Base-by-base conservation (phyloP, 2,329 filamentous ascomycete species). In the Diaporthe batatas region DNA sequence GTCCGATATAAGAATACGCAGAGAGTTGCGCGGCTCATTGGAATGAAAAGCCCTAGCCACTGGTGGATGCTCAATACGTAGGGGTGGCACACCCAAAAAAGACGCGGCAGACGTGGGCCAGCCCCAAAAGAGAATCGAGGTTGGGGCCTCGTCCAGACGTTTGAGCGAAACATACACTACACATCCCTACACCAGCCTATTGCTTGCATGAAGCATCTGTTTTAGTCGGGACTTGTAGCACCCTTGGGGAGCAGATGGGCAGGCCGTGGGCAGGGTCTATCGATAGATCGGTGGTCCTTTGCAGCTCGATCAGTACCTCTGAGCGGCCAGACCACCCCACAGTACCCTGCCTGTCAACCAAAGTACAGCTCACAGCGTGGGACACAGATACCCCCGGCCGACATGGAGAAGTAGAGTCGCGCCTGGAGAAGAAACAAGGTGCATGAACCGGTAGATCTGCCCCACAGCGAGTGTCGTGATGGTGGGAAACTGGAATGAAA, bases 121-220 rank as follows among this genome's bases (percentile, higher is more conserved):
- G 39, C 36, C 72, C 57, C 57, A 44, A 47, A 36, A 68, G 54
- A 72, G 62, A 55, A 64, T 54, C 55, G 67, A 71, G 68, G 51
- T 65, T 65, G 72, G 59, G 49, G 49, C 72, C 39, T 18, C 47
- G 58, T 67, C 72, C n/a, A 73, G 67, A 64, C 55, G 70, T 65
- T 70, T 62, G 58, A 58, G 70, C 64, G 70, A 74, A 72, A 72
- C 73, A 74, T 72, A 70, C 70, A 42, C 70, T 72, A 70, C 73
- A 68, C 73, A 74, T 70, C 73, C 70, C 70, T 74, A 70, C 73
- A 68, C 73, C 70, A 72, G 65, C 73, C 73, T 74, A 74, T 74
- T 74, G 73, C 65, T 72, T 72, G 73, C 73, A 74, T 74, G 73
- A 74, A 72, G 70, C 70, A 62, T 72, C 64, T 74, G 73, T 74